phyloP scores from a whole-genome alignment of 2,329 filamentous ascomycete species.

The Cladorrhinum sp. region DNA sequence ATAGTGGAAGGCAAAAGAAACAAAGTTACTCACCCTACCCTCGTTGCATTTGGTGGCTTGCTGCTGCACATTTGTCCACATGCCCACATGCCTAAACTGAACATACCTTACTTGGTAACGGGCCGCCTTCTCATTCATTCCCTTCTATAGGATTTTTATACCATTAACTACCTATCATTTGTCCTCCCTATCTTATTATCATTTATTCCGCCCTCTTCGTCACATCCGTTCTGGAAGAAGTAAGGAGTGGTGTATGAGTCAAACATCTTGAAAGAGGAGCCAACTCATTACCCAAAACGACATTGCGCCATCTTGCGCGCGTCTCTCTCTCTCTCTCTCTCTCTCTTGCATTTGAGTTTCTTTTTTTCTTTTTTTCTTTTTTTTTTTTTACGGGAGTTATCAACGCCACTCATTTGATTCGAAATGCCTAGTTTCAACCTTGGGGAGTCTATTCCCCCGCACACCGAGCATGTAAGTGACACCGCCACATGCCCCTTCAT shows the following conservation, averaged over 20 bases:
- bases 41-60: too few species aligned
- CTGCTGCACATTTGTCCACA: background rate
- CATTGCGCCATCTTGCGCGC: background rate
- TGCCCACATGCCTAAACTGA: background rate
- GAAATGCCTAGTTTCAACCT: slow-evolving; percentile 50
- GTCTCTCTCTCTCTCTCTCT: background rate
- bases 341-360: background rate
- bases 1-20: slow-evolving; percentile 17
- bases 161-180: background rate
- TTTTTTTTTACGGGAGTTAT: too few species aligned
- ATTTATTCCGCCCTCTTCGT: background rate
- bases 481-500: background rate
- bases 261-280: background rate
- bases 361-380: too few species aligned
- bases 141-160: background rate
- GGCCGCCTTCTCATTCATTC: background rate
- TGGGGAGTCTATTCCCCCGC: slow-evolving; percentile 71
- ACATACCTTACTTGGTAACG: background rate
- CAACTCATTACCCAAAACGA: background rate
- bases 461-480: slow-evolving; percentile 72
- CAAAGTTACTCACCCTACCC: background rate
- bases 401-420: background rate
- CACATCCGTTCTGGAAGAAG: background rate
- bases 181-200: background rate
- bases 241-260: background rate